Conservation (phyloP, 2,329 filamentous ascomycete genomes). For the Thermomyces lanuginosus region DNA sequence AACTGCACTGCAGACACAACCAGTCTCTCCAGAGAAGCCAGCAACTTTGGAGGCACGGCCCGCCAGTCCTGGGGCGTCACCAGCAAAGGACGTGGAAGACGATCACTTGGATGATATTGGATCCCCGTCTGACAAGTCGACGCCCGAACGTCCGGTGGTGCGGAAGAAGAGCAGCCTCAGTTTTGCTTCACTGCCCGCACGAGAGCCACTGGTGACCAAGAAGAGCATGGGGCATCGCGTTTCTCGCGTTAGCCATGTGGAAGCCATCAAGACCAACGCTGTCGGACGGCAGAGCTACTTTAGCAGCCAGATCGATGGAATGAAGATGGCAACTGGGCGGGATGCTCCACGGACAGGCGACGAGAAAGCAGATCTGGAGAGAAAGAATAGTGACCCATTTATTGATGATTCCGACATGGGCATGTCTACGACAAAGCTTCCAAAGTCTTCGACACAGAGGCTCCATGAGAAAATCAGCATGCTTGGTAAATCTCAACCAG, state of each 20-base stretch:
- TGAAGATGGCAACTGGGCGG: constrained; percentile 17
- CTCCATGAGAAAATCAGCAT: constrained; percentile 84
- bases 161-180: constrained; percentile 80
- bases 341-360: constrained; percentile 19
- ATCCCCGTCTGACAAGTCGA: constrained; percentile 32
- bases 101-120: constrained; percentile 29
- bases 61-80: constrained; percentile 6
- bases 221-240: constrained; percentile 61
- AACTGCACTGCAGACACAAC: constrained; percentile 5
- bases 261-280: constrained; percentile 34
- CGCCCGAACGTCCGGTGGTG: constrained; percentile 46
- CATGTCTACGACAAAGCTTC: constrained; percentile 38
- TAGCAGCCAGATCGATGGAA: constrained; percentile 53
- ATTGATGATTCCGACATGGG: constrained; percentile 34
- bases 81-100: constrained; percentile 14
- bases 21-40: constrained; percentile 8
- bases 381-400: constrained; percentile 38
- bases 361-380: constrained; percentile 35
- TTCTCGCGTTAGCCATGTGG: constrained; percentile 64
- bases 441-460: constrained; percentile 85
- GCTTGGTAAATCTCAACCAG: constrained; percentile 40
- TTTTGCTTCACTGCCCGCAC: constrained; percentile 80
- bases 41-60: constrained; percentile 8
- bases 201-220: constrained; percentile 70
- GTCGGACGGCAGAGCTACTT: constrained; percentile 54